Conservation (phyloP, 805 yeast species). For the Kazachstania martiniae region DNA sequence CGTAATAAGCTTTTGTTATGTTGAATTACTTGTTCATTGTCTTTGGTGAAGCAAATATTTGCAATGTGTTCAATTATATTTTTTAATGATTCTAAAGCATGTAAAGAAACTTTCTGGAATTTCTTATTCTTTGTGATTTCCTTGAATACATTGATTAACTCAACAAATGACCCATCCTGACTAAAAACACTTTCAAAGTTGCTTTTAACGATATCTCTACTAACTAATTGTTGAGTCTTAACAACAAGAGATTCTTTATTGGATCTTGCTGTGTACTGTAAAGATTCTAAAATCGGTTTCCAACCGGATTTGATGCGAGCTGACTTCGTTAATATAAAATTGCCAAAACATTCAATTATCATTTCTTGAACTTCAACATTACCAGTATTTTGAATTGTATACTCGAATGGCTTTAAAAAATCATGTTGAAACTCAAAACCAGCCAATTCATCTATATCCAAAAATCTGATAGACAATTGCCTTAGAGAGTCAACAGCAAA, state of each 20-base stretch:
- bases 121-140: constrained; percentile 75
- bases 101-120: constrained; percentile 72
- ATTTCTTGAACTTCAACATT: constrained; percentile 69
- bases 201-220: constrained; percentile 46
- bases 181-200: constrained; percentile 51
- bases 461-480: constrained; percentile 83
- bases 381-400: constrained; percentile 57
- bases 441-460: constrained; percentile 86
- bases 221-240: constrained; percentile 52
- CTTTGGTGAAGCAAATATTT: constrained; percentile 26
- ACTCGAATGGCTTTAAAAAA: constrained; percentile 82
- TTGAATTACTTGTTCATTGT: constrained; percentile 9
- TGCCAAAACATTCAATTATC: constrained; percentile 82
- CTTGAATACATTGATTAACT: constrained; percentile 64
- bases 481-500: constrained; percentile 92
- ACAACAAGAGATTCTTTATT: constrained; percentile 47
- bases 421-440: constrained; percentile 95
- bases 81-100: constrained; percentile 66
- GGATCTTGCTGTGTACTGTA: constrained; percentile 57
- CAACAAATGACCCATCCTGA: constrained; percentile 54
- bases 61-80: constrained; percentile 52
- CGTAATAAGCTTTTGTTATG: constrained; percentile 17
- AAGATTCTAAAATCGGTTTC: constrained; percentile 75
- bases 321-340: constrained; percentile 71
- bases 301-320: constrained; percentile 82